Evolutionary conservation across 495 filamentous ascomycete genomes (phyloP), one percentile per base, ranked within the genome.

Genomic region (Penicillium tannophilum): DNA sequence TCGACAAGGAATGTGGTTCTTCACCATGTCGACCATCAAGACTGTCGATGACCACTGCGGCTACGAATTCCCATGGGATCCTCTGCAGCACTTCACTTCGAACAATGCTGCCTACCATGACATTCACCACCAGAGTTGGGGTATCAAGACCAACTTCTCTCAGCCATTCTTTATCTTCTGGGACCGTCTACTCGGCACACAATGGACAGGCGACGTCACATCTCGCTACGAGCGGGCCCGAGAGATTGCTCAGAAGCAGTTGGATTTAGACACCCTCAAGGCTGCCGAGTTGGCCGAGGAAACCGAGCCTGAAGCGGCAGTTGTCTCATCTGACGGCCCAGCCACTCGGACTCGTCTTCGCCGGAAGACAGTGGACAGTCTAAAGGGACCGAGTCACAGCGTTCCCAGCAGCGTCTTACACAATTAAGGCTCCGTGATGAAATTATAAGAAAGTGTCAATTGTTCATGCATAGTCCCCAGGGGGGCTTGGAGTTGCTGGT

Each of bases 71-170:
- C 94, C 94, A 6, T 98, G 88, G 85, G 93, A 98, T 72, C 94
- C 94, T 19, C 79, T 97, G 60, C 93, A 97, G 79, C 87, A 86
- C 66, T 76, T 96, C 31, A 95, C 90, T 36, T 87, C 89, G 66
- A 97, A 98, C 78, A 97, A 97, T 63, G 90, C 94, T 19, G 87
- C 85, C 20, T 98, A 96, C 73, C 94, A 98, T 72, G 94, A 98
- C 70, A 90, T 98, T 52, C 94, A 98, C 72, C 94, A 98, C 75
- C 94, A 98, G 76, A 96, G 90, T 76, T 98, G 93, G 94, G 94
- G 94, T 48, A 96, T 98, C 79, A 97, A 82, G 64, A 80, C 70
- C 39, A 82, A 82, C 58, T 82, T 80, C 62, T 81, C 79, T 1
- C 79, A 82, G 53, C 79, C 79, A 16, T 82, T 81, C 65, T 80